These are phyloP conservation scores for Lophium mytilinum DNA, from an alignment of 495 filamentous ascomycete species.

Conservation along the genomic window DNA sequence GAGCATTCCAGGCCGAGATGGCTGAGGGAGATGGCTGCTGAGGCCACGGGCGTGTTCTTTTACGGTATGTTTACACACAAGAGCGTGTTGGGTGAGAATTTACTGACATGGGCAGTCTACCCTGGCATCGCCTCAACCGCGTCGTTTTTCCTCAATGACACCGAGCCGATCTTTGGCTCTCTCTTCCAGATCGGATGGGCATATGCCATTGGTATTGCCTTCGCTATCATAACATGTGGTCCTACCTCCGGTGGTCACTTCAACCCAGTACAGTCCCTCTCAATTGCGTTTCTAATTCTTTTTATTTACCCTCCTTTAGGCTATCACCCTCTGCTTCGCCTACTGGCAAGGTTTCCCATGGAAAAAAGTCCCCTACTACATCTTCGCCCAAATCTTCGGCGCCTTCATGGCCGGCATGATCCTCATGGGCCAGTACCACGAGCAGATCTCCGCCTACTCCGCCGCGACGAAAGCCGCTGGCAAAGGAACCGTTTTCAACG, in stretches of 20 bases:
- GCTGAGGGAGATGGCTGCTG: conserved; percentile 42
- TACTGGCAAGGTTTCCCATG: conserved; percentile 47
- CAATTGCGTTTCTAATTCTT: conserved; percentile 10
- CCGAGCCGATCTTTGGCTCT: conserved; percentile 34
- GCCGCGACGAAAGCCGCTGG: conserved; percentile 27
- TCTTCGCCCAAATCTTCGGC: conserved; percentile 46
- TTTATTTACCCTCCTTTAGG: background rate
- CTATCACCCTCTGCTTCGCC: conserved; percentile 43
- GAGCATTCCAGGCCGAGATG: conserved; percentile 41
- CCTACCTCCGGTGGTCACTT: conserved; percentile 47
- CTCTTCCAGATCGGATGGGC: conserved; percentile 44
- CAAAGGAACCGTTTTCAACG: conserved; percentile 35
- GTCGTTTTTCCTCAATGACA: conserved; percentile 38
- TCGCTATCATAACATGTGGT: conserved; percentile 47
- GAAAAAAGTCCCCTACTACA: conserved; percentile 45
- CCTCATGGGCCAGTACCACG: conserved; percentile 44
- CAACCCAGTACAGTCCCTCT: conserved; percentile 30
- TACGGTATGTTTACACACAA: conserved; percentile 33
- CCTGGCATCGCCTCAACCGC: conserved; percentile 42
- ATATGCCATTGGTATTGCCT: conserved; percentile 46
- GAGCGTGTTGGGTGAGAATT: background rate
- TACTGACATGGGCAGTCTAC: conserved; percentile 29
- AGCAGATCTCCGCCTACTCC: conserved; percentile 38
- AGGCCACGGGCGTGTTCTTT: conserved; percentile 46
- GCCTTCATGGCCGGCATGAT: conserved; percentile 44